Conservation (phyloP, 129 eudicot species). For the Logfia minima region DNA sequence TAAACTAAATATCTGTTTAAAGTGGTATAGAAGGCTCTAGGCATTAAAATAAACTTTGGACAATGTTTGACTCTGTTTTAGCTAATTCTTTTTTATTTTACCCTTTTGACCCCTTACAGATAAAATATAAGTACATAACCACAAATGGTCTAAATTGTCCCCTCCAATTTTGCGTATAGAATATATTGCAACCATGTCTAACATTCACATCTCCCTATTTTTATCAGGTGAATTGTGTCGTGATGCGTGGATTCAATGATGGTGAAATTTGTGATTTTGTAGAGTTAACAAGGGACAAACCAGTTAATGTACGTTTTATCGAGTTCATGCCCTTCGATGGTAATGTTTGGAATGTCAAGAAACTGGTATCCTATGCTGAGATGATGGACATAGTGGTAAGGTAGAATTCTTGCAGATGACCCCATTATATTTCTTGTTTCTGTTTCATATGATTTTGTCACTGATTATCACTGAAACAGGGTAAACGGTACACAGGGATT, state of each 20-base stretch:
- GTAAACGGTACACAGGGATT: slow-evolving; percentile 50
- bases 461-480: slow-evolving; percentile 54
- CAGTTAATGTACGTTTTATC: slow-evolving; percentile 82
- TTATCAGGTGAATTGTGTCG: slow-evolving; percentile 88
- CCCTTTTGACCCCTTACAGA: background rate
- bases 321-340: slow-evolving; percentile 99
- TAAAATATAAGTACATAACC: background rate
- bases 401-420: slow-evolving; percentile 48
- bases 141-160: background rate
- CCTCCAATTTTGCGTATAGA: background rate
- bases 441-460: slow-evolving; percentile 12
- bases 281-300: slow-evolving; percentile 78
- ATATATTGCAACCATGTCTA: background rate
- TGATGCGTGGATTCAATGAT: slow-evolving; percentile 98
- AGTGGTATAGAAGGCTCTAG: background rate
- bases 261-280: slow-evolving; percentile 96
- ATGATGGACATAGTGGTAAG: slow-evolving; percentile 97
- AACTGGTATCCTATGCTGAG: slow-evolving; percentile 86
- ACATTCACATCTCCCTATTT: background rate
- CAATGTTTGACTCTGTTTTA: background rate
- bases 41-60: background rate
- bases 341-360: slow-evolving; percentile 98
- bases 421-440: background rate
- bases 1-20: background rate
- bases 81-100: background rate